Conservation (phyloP, 2,329 filamentous ascomycete genomes). For the Botrytis tulipae region DNA sequence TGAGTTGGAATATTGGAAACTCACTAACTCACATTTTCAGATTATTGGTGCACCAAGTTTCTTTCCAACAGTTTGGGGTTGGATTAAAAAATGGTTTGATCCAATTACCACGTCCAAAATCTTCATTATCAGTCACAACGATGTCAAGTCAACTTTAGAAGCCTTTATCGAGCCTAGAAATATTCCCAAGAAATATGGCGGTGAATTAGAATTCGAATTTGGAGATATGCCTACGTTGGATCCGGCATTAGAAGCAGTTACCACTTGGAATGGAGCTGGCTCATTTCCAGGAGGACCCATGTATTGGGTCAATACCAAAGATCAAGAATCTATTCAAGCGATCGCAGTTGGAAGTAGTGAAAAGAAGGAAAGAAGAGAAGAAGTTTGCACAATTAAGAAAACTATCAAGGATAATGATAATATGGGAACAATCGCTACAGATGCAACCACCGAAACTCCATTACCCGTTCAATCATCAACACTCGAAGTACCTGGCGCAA, state of each 20-base stretch:
- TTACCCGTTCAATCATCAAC: slow-evolving; percentile 15
- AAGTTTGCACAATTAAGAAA: slow-evolving; percentile 31
- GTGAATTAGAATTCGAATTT: slow-evolving; percentile 78
- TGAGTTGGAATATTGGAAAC: not conserved
- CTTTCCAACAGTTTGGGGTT: slow-evolving; percentile 91
- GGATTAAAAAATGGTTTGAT: slow-evolving; percentile 95
- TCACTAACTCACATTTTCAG: slow-evolving; percentile 38
- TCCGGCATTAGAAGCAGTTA: slow-evolving; percentile 50
- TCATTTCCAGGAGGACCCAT: slow-evolving; percentile 56
- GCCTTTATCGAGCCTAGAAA: slow-evolving; percentile 78
- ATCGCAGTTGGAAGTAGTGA: slow-evolving; percentile 51
- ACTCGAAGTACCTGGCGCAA: slow-evolving; percentile 24
- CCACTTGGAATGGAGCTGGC: slow-evolving; percentile 51
- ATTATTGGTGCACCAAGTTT: slow-evolving; percentile 88
- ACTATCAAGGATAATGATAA: not conserved
- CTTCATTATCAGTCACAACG: slow-evolving; percentile 74
- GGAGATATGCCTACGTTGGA: slow-evolving; percentile 76
- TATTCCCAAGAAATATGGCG: slow-evolving; percentile 88
- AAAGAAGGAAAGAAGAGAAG: slow-evolving; percentile 47
- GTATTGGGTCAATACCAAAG: slow-evolving; percentile 51
- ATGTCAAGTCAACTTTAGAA: slow-evolving; percentile 74
- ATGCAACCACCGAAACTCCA: not conserved
- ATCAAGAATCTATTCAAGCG: slow-evolving; percentile 48
- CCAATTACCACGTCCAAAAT: slow-evolving; percentile 95
- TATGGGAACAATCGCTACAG: not conserved